Evolutionary conservation across 2,329 filamentous ascomycete genomes (phyloP), one percentile per base, ranked within the genome.

Genomic region (Microcyclospora tardicrescens): DNA sequence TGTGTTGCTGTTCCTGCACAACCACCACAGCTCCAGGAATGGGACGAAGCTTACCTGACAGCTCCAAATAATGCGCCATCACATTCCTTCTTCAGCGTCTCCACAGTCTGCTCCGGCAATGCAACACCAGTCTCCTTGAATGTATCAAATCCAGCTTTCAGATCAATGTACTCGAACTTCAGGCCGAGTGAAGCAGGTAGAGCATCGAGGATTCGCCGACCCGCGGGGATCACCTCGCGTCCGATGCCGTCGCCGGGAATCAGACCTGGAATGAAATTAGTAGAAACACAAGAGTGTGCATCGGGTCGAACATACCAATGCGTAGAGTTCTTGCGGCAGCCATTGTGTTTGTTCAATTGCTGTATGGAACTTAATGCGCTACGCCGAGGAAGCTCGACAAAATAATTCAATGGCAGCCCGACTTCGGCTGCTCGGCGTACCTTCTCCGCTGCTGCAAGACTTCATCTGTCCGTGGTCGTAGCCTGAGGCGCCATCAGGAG

Each of bases 161-260:
- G 83, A 67, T 94, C 77, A 52, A 91, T 76, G 65, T 96, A 98
- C 61, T 81, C 83, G 73, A 96, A 96, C 58, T 85, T 87, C 53
- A 98, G 75, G 56, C 82, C 81, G 35, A 95, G 69, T n/a, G 84
- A 91, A n/a, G 80, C 65, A 28, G 89, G 87, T 2, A 98, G 80
- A 36, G 91, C 82, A 69, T 98, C 89, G 57, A 98, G 83, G 52
- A 96, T 71, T 48, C 83, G 81, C 55, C 85, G 84, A 37, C 89
- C 91, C 39, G 91, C 75, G 49, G 91, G 91, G 64, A 98, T 96
- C 62, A 98, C 91, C 68, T 98, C 91, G 61, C 84, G 84, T 66
- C 91, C 91, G 66, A 98, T 98, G 65, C 91, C 91, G 67, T 98
- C 91, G 59, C 91, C 91, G 55, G 91, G 84, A 61, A 98, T 96